Base-by-base conservation (phyloP, 139 green algal species). In the Picochlorum sp. region DNA sequence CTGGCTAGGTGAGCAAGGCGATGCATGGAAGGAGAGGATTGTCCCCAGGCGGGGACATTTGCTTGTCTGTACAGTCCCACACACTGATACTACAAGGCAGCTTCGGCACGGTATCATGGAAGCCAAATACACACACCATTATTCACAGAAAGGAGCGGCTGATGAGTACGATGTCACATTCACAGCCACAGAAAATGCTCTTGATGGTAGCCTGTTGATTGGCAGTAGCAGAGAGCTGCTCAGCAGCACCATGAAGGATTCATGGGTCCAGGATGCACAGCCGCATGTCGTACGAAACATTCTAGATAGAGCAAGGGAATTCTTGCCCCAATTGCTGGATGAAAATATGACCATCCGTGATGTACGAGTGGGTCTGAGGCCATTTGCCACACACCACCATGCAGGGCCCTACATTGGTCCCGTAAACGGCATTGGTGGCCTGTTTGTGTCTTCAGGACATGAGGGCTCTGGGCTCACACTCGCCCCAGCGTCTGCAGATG, bases 401-500 rank as follows among this genome's bases (percentile, higher is more conserved):
- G 28, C 28, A 28, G 24, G 24, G 28, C 28, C 85, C 0, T 58
- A 83, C 11, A 68, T 92, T 20, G 84, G 83, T 1, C 68, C 73
- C 0, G 63, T 91, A 6, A 57, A 62, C 0, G 78, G 72, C 4
- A 45, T 70, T 20, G 69, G 66, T 32, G 75, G 75, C 65, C 54
- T 91, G 26, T 78, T 74, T 20, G 50, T 92, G 1, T 85, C 85
- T 20, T 83, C 84, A 7, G 86, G 86, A 2, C 86, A 92, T 60
- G 86, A 92, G 57, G 86, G 86, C 24, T 88, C 82, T 28, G 86
- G 86, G 6, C 70, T 92, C 18, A 83, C 69, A 16, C 61, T 91
- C 30, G 82, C 73, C 1, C 86, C 86, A 16, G 84, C 74, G 15
- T 91, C 84, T 2, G 85, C 69, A 4, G 75, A 81, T 24, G n/a